These are phyloP conservation scores for Mycosphaerella sp. DNA, from an alignment of 2,329 filamentous ascomycete species.

Conservation along the genomic window DNA sequence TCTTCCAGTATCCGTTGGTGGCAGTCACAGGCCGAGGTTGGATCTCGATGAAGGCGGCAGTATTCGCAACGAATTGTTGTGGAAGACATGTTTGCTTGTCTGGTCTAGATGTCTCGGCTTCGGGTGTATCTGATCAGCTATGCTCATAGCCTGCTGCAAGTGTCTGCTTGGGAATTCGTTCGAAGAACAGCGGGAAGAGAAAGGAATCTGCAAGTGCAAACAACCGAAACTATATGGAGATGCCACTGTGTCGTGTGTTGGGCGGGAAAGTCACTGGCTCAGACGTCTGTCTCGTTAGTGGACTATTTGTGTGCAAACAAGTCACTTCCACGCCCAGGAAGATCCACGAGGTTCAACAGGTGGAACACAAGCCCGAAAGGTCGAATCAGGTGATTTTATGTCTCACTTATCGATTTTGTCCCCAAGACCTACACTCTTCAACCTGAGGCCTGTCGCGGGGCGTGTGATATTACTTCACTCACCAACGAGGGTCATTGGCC, in stretches of 20 bases:
- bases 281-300: constrained; percentile 2
- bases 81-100: constrained; percentile 3
- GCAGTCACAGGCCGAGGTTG: not conserved
- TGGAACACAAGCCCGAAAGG: not conserved
- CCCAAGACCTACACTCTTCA: not conserved
- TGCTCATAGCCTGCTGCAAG: not conserved
- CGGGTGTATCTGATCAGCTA: not conserved
- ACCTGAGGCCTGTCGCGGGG: not conserved
- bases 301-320: constrained; percentile 5
- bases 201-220: not conserved
- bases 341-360: constrained; percentile 3
- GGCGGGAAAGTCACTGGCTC: constrained; percentile 1
- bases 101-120: not conserved
- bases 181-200: not conserved
- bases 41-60: constrained; percentile 4
- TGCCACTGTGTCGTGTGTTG: not conserved
- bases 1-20: not conserved
- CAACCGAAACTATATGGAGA: not conserved
- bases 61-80: constrained; percentile 1
- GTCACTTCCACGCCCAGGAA: constrained; percentile 7
- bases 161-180: not conserved
- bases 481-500: not conserved
- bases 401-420: constrained; percentile 1
- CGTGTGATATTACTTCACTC: no score
- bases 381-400: constrained; percentile 6